A percentile compares a stretch with the other conserved stretches of the same genome.
phyloP scores from a whole-genome alignment of 176 grass and related monocot genomes.

The Chloris gayana region DNA sequence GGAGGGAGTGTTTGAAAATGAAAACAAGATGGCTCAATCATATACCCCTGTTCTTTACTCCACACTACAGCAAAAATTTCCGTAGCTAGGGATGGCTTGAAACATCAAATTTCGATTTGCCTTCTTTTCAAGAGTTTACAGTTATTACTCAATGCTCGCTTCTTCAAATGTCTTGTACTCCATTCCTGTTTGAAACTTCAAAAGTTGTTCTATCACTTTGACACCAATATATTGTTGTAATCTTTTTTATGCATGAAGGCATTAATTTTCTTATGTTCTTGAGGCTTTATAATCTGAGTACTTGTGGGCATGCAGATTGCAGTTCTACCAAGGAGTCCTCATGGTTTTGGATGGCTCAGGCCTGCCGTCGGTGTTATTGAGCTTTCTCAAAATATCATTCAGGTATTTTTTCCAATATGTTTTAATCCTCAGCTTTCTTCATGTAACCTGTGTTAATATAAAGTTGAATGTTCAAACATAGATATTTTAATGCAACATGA shows the following conservation, averaged over 20 bases:
- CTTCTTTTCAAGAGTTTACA: not conserved
- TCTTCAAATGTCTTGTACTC: not conserved
- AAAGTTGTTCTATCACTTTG: not conserved
- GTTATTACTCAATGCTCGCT: not conserved
- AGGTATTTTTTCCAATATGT: conserved; percentile 46
- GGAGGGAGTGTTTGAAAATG: too few species aligned
- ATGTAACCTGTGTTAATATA: not conserved
- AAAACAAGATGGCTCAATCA: not conserved
- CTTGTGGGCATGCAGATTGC: conserved; percentile 68
- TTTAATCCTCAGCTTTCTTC: not conserved
- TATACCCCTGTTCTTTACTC: not conserved
- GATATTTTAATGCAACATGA: not conserved
- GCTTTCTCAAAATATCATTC: conserved; percentile 97
- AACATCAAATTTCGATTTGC: not conserved
- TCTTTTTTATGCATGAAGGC: not conserved
- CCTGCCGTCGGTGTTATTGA: conserved; percentile 92
- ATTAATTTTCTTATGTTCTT: not conserved
- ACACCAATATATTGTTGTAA: not conserved
- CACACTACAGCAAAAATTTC: not conserved
- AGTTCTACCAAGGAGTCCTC: conserved; percentile 71
- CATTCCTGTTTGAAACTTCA: not conserved
- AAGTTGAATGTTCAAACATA: not conserved
- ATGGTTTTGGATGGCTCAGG: conserved; percentile 93
- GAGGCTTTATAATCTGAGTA: not conserved
- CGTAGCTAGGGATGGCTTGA: conserved; percentile 2